Conservation (phyloP, 768 basidiomycete species). For the Clavaria fumosa region DNA sequence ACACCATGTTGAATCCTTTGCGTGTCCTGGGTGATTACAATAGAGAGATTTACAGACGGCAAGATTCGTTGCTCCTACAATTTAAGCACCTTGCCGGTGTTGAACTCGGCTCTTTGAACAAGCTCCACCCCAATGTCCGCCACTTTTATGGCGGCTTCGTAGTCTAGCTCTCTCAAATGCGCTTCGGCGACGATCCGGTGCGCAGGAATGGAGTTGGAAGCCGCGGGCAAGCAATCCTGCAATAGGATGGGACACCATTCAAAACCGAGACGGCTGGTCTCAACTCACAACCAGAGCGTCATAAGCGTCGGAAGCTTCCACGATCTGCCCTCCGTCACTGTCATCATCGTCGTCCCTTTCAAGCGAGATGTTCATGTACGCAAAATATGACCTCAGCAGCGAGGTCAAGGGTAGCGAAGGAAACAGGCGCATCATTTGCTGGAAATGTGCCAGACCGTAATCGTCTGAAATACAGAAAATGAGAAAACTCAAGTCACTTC, state of each 20-base stretch:
- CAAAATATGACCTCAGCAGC: slow-evolving; percentile 53
- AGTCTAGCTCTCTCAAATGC: slow-evolving; percentile 57
- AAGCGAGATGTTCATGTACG: slow-evolving; percentile 35
- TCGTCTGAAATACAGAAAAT: slow-evolving; percentile 26
- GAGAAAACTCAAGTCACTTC: slow-evolving; percentile 2
- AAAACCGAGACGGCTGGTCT: neutral
- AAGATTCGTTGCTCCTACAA: slow-evolving; percentile 24
- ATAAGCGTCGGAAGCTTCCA: slow-evolving; percentile 36
- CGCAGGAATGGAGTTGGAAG: slow-evolving; percentile 46
- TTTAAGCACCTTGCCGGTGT: slow-evolving; percentile 37
- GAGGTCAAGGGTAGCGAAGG: slow-evolving; percentile 39
- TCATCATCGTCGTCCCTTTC: slow-evolving; percentile 28
- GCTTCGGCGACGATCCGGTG: slow-evolving; percentile 50
- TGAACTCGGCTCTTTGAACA: slow-evolving; percentile 34
- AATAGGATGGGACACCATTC: slow-evolving; percentile 7
- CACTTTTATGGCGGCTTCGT: slow-evolving; percentile 51
- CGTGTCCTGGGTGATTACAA: slow-evolving; percentile 31
- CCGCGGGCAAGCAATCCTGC: slow-evolving; percentile 38
- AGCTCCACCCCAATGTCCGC: slow-evolving; percentile 58
- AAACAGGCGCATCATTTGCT: slow-evolving; percentile 49
- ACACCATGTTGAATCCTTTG: slow-evolving; percentile 51
- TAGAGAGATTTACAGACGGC: neutral
- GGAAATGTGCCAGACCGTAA: slow-evolving; percentile 42
- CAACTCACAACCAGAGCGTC: slow-evolving; percentile 48
- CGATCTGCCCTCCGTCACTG: slow-evolving; percentile 8